Evolutionary conservation across 2,329 filamentous ascomycete species (phyloP), one percentile per base, ranked within the genome.

Genomic region (Exophiala dermatitidis): DNA sequence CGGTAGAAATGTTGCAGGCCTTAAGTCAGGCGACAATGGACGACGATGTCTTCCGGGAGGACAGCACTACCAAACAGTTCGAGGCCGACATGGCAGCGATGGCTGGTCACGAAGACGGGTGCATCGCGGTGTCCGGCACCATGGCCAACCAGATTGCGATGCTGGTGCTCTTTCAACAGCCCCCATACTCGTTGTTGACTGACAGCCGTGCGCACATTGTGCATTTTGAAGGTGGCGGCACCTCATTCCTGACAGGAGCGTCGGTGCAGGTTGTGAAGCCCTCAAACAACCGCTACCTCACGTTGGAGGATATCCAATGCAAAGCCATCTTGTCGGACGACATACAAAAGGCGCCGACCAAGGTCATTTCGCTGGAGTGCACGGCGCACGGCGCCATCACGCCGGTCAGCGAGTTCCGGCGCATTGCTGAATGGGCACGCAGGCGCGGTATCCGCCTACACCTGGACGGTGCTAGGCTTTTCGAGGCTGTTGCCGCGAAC

Each of bases 61-160:
- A 50, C 32, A 19, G 7, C 6, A 50, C 37, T 9, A 57, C 67
- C 8, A 65, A 60, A 6, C 54, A 56, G 4, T 64, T 70, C 28
- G 63, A 71, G 52, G 53, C 63, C 12, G 63, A 65, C 29, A 57
- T 71, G 34, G 60, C 63, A 3, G 56, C 58, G 12, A 48, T 70
- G 1, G 66, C 66, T 1, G 68, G 68, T 28, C 67, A 66, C 50
- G 66, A 70, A 47, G 65, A 63, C 6, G 64, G 63, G 1, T 56
- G 71, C 2, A 68, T 67, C 53, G 62, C 65, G 26, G 50, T 68
- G 10, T 69, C 69, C 4, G 67, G 69, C 1, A 71, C 68, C n/a
- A 68, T 69, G 68, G 67, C 68, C n/a, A 71, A 71, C 52, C 68
- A 71, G 58, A 64, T 71, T 42, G 64, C 64, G 32, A 42, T 71